These are phyloP conservation scores for Daldinia bambusicola DNA, from an alignment of 495 filamentous ascomycete genomes.

Conservation along the genomic window DNA sequence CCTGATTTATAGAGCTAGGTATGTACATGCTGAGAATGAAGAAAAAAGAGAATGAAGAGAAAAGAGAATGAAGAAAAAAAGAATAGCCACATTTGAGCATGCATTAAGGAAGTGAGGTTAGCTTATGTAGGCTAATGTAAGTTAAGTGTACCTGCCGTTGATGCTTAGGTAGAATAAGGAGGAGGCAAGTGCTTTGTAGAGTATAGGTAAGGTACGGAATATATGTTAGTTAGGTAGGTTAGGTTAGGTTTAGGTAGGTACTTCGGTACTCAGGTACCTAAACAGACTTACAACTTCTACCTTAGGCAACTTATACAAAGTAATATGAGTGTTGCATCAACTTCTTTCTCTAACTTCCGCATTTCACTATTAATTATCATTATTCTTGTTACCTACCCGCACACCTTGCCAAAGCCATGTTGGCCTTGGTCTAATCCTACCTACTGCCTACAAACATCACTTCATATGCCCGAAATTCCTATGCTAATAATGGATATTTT, in stretches of 20 bases:
- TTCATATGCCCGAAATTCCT: slow-evolving; percentile 20
- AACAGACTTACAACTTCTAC: neutral
- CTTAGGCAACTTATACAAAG: neutral
- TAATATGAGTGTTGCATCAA: neutral
- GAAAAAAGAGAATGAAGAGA: too few species aligned
- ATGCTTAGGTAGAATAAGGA: neutral
- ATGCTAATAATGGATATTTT: slow-evolving; percentile 33
- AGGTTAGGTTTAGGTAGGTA: too few species aligned
- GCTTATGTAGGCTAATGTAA: too few species aligned
- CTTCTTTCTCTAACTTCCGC: slow-evolving; percentile 7
- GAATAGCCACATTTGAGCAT: too few species aligned
- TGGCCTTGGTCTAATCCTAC: slow-evolving; percentile 19
- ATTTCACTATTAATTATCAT: slow-evolving; percentile 7
- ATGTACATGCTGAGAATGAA: neutral
- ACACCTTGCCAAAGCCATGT: slow-evolving; percentile 7
- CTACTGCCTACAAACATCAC: slow-evolving; percentile 12
- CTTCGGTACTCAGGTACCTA: neutral
- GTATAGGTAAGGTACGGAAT: too few species aligned
- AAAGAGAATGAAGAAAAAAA: too few species aligned
- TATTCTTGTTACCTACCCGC: neutral
- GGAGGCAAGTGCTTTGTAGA: slow-evolving; percentile 26
- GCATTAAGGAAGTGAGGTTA: too few species aligned
- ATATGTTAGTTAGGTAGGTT: too few species aligned
- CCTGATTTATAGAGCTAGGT: neutral
- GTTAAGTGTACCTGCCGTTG: too few species aligned